Evolutionary conservation across 129 eudicot species (phyloP), one percentile per base, ranked within the genome.

Genomic region (Flaveria bidentis): DNA sequence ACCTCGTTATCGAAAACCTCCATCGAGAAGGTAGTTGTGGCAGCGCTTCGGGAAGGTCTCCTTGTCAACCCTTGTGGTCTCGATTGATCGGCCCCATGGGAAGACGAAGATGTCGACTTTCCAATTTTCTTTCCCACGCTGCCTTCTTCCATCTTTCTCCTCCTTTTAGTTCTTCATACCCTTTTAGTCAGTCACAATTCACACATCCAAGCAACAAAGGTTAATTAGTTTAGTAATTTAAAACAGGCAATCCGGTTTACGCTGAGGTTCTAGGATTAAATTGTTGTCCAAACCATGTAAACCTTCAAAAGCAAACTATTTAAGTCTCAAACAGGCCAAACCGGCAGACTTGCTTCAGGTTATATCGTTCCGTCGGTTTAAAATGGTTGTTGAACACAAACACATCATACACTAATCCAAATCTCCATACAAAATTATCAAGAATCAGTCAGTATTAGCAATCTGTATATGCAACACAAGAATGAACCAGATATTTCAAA

Each of bases 1-100:
- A 93, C 98, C 83, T 93, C 98, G 2, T 82, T 89, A 78, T 93
- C 98, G 65, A 93, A 93, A 36, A 93, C 98, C 84, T 93, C 98
- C 86, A 80, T 84, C 15, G 98, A 87, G 80, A 93, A 87, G 49
- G 91, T 85, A 49, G 98, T 93, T 33, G 88, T 88, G 84, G 96
- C 93, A 41, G 92, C 91, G 69, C 90, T 90, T 33, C 98, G 87
- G 11, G 98, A 90, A 26, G 96, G 87, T 69, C 95, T 84, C 71
- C 98, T 79, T 47, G 76, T 58, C 72, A 93, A 77, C 71, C 85
- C 82, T 23, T 73, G 82, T 82, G 82, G 82, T 73, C 82, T 76
- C 1, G 77, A 71, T 14, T 11, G 1, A 15, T 76, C 41, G 23
- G 22, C 42, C 9, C 77, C 77, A 11, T 73, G 73, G 73, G 83